Evolutionary conservation across 2,329 filamentous ascomycete species (phyloP).

Genomic region (Hypomyces rosellus): DNA sequence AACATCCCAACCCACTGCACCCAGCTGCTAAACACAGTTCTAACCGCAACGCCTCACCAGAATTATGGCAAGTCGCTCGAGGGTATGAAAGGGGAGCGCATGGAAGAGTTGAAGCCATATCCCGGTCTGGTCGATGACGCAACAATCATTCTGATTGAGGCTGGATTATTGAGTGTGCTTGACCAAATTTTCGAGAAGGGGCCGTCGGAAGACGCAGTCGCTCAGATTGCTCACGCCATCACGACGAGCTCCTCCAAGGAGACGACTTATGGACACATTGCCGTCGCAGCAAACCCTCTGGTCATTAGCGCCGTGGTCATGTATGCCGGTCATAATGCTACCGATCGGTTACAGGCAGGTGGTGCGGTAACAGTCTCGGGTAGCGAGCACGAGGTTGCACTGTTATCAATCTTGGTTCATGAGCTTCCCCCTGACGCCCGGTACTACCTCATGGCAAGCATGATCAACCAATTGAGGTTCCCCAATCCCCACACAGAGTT

Average conservation of each 20-base stretch:
- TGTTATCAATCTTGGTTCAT: constrained; percentile 71
- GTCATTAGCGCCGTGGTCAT: constrained; percentile 79
- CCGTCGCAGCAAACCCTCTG: constrained; percentile 60
- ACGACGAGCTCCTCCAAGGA: constrained; percentile 51
- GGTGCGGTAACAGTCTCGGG: constrained; percentile 45
- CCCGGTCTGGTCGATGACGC: constrained; percentile 62
- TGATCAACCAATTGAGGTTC: constrained; percentile 87
- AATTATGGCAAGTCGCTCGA: constrained; percentile 60
- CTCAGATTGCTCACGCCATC: constrained; percentile 69
- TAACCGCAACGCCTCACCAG: constrained; percentile 72
- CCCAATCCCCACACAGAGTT: constrained; percentile 88
- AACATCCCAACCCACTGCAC: constrained; percentile 77
- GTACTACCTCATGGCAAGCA: constrained; percentile 76
- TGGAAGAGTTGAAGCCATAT: constrained; percentile 66
- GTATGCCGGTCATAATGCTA: constrained; percentile 70
- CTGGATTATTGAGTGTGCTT: constrained; percentile 52
- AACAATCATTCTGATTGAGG: constrained; percentile 45
- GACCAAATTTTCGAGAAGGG: constrained; percentile 55
- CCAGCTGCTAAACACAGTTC: constrained; percentile 81
- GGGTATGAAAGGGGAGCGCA: constrained; percentile 67
- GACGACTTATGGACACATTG: constrained; percentile 60
- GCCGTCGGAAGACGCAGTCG: constrained; percentile 64
- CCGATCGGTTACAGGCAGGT: constrained; percentile 52
- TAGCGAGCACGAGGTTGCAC: constrained; percentile 51
- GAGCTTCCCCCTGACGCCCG: constrained; percentile 70